Base-by-base conservation (phyloP, 805 yeast species). In the Cyberlindnera amylophila region DNA sequence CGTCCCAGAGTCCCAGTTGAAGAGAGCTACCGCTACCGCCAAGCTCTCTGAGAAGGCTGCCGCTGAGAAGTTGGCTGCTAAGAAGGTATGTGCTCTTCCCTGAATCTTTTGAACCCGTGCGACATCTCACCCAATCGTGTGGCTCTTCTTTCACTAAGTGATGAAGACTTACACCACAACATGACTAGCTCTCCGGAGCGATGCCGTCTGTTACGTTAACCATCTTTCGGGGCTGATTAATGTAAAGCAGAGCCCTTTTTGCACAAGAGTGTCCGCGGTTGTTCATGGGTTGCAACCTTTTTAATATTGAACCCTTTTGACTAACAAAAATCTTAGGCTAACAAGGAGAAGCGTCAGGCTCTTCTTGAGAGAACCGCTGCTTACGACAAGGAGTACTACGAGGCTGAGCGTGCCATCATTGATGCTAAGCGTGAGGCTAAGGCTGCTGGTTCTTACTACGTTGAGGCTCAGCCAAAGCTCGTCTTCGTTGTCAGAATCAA, bases 401-500 rank as follows among this genome's bases (percentile, higher is more conserved):
- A 84, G 62, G 87, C 91, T 67, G 95, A 86, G 75, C 84, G 93
- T 71, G 86, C 93, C 63, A 71, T 85, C 65, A 72, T 85, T 68
- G 75, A 77, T 45, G 95, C 96, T 65, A 82, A 82, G 80, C 87
- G 96, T 74, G 87, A 85, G 57, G 96, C 96, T 61, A 86, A 85
- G 80, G 90, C 91, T 71, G 74, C 81, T 66, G 95, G 95, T 72
- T 82, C 93, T 65, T 86, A 82, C 88, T 90, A 82, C 79, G 95
- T 88, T 64, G 88, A 82, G 66, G 96, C 95, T 72, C 91, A 90
- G 81, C 81, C 82, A 66, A 89, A 87, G 75, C 84, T 90, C 66
- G 95, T 87, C 58, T 88, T 90, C 72, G 95, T 90, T 67, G 81
- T 90, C 72, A 88, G 98, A 85, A 90, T 90, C 36, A 90, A 90